Conservation (phyloP, 768 basidiomycete genomes). For the Lactifluus hygrophoroides region DNA sequence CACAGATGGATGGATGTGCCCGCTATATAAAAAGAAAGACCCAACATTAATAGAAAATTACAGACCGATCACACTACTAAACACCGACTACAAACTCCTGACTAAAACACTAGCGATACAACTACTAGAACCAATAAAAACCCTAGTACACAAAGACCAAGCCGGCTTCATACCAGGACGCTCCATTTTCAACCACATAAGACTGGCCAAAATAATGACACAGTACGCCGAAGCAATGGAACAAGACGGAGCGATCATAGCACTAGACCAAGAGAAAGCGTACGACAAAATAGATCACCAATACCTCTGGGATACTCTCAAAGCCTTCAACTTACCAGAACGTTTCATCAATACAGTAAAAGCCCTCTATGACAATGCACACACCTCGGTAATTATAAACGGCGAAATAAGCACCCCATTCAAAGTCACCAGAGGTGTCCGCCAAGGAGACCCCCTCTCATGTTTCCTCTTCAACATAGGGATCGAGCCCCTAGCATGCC, state of each 20-base stretch:
- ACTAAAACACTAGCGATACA: slow-evolving; percentile 15
- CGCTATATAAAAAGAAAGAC: slow-evolving; percentile 35
- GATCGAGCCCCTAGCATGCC: background rate
- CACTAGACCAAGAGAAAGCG: slow-evolving; percentile 7
- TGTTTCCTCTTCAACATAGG: background rate
- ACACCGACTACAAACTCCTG: slow-evolving; percentile 29
- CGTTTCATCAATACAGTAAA: background rate
- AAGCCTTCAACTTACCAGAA: background rate
- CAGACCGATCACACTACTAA: slow-evolving; percentile 24
- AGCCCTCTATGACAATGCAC: background rate
- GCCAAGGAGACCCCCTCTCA: background rate
- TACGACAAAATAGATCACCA: slow-evolving; percentile 17
- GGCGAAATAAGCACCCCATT: background rate
- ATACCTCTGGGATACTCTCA: slow-evolving; percentile 3
- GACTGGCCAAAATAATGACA: background rate
- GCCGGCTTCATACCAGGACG: slow-evolving; percentile 10
- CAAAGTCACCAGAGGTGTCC: background rate
- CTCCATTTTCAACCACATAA: too few relatives aligned
- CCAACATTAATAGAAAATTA: too few relatives aligned
- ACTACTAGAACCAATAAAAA: background rate
- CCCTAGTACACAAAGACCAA: background rate
- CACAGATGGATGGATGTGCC: slow-evolving; percentile 29
- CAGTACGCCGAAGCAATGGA: slow-evolving; percentile 5
- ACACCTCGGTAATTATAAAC: background rate
- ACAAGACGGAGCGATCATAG: background rate